Conservation (phyloP, 352 stramenopile species). For the Globisporangium parvum region DNA sequence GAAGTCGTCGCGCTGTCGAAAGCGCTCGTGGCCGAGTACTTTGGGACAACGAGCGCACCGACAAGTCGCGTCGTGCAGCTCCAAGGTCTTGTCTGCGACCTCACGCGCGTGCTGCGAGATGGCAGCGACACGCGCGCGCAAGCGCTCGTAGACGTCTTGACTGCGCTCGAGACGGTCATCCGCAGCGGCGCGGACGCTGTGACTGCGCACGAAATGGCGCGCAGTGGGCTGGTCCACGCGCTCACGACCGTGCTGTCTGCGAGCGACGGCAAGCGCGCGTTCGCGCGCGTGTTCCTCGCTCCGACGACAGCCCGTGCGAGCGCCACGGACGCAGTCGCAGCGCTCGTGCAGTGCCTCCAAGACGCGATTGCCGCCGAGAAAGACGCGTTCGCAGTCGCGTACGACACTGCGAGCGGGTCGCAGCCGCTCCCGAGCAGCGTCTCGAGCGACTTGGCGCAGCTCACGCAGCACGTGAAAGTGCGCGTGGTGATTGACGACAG, state of each 20-base stretch:
- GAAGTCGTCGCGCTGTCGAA: constrained; percentile 24
- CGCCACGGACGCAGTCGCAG: constrained; percentile 1
- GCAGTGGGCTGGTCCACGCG: constrained; percentile 41
- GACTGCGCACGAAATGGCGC: constrained; percentile 56
- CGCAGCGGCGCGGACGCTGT: constrained; percentile 24
- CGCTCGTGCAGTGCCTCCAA: constrained; percentile 39
- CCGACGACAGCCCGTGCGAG: neutral
- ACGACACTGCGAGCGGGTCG: neutral
- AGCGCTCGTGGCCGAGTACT: constrained; percentile 36
- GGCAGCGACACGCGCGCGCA: neutral
- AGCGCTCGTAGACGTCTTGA: constrained; percentile 8
- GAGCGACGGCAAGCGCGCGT: constrained; percentile 23
- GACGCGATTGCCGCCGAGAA: constrained; percentile 62
- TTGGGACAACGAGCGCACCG: constrained; percentile 25
- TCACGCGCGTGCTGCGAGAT: constrained; percentile 13
- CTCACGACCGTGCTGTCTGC: constrained; percentile 30
- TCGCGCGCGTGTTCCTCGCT: constrained; percentile 27
- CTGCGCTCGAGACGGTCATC: constrained; percentile 26
- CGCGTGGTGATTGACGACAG: constrained; percentile 51
- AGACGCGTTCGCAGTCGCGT: constrained; percentile 39
- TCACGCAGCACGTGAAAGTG: constrained; percentile 73
- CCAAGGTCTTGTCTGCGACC: constrained; percentile 20
- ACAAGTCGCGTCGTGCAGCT: constrained; percentile 28
- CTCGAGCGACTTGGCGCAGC: constrained; percentile 45
- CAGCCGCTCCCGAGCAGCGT: constrained; percentile 18